Conservation (phyloP, 257 asterid genomes). For the Eucommia ulmoides region DNA sequence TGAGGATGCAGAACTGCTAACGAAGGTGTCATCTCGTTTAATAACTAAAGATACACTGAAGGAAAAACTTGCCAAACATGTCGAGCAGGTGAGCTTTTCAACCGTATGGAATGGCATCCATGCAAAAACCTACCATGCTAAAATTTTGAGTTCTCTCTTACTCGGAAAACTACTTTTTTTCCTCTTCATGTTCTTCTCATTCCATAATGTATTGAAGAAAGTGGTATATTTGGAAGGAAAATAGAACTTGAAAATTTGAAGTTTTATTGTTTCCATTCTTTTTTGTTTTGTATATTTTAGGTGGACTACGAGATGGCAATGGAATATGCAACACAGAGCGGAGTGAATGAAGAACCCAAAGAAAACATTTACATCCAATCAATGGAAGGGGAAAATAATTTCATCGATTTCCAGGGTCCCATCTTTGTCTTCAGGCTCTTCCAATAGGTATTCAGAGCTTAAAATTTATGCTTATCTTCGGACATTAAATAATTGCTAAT, state of each 20-base stretch:
- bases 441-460: constrained; percentile 30
- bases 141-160: neutral
- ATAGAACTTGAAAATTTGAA: no score
- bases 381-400: constrained; percentile 34
- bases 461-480: no score
- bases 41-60: constrained; percentile 49
- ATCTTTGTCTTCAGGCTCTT: constrained; percentile 57
- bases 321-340: constrained; percentile 85
- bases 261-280: neutral
- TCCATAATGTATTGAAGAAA: neutral
- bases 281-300: constrained; percentile 20
- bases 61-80: constrained; percentile 79
- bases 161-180: neutral
- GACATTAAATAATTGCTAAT: no score
- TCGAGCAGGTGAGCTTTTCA: constrained; percentile 45
- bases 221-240: neutral
- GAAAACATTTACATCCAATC: constrained; percentile 52
- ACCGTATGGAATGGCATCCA: neutral
- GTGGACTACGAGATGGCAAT: constrained; percentile 91
- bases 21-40: constrained; percentile 38
- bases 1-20: constrained; percentile 54
- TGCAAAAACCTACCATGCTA: neutral
- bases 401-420: constrained; percentile 40
- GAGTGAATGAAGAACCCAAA: constrained; percentile 73
- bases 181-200: neutral